These are phyloP conservation scores for Pseudoperonospora humuli DNA, from an alignment of 352 stramenopile species.

Conservation along the genomic window DNA sequence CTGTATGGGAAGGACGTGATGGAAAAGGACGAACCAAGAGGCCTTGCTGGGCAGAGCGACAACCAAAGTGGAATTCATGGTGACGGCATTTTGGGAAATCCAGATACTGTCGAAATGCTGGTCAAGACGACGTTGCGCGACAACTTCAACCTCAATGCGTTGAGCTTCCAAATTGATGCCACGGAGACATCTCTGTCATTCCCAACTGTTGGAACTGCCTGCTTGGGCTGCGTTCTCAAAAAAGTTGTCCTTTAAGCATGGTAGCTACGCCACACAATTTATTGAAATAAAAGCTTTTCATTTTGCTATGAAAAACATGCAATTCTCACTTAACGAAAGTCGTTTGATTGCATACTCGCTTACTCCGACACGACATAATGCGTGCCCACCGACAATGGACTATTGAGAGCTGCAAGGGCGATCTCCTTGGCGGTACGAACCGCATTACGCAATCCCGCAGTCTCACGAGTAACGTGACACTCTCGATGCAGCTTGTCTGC, in stretches of 20 bases:
- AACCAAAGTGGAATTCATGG: background rate
- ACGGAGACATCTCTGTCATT: conserved; percentile 9
- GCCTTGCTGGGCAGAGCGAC: background rate
- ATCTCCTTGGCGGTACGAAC: conserved; percentile 83
- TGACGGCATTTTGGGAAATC: conserved; percentile 1
- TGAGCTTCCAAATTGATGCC: conserved; percentile 16
- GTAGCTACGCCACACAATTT: too few relatives aligned
- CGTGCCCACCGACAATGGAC: conserved; percentile 77
- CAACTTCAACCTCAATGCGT: conserved; percentile 15
- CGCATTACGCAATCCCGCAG: conserved; percentile 84
- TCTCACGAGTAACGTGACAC: conserved; percentile 59
- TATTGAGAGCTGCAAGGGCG: conserved; percentile 70
- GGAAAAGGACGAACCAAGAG: background rate
- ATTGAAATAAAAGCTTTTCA: too few relatives aligned
- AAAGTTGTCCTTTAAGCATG: too few relatives aligned
- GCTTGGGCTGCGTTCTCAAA: too few relatives aligned
- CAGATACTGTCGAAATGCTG: conserved; percentile 14
- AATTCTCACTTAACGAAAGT: too few relatives aligned
- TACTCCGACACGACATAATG: conserved; percentile 82
- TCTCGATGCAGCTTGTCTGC: conserved; percentile 72
- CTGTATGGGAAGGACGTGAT: conserved; percentile 2
- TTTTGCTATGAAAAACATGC: too few relatives aligned
- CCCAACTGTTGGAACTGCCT: conserved; percentile 5
- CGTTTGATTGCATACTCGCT: background rate
- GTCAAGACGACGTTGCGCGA: conserved; percentile 14